These are phyloP conservation scores for Arxiozyma slooffiae DNA, from an alignment of 1,139 yeast species.

Conservation along the genomic window DNA sequence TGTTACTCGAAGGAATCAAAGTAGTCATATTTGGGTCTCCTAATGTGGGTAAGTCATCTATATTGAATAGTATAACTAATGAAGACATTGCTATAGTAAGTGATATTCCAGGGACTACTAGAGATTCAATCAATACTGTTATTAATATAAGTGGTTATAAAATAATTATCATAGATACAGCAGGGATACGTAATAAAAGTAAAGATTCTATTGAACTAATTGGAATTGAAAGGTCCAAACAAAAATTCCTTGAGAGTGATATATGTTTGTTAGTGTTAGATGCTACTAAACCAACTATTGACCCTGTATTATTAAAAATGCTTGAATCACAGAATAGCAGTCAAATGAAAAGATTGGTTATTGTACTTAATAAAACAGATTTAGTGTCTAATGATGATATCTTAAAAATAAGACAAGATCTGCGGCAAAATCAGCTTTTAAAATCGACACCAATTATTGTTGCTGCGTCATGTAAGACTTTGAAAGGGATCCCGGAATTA, in stretches of 20 bases:
- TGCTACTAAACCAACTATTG: constrained; percentile 12
- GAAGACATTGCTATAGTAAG: constrained; percentile 89
- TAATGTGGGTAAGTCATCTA: constrained; percentile 90
- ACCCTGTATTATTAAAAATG: constrained; percentile 16
- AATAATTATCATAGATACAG: constrained; percentile 82
- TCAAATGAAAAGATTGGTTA: constrained; percentile 30
- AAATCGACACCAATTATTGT: constrained; percentile 22
- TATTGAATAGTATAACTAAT: constrained; percentile 61
- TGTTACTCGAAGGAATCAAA: constrained; percentile 64
- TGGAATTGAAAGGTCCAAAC: constrained; percentile 73
- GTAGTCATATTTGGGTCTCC: constrained; percentile 82
- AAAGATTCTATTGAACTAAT: constrained; percentile 62
- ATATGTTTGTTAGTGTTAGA: constrained; percentile 46
- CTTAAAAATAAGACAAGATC: constrained; percentile 19
- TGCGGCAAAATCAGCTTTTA: constrained; percentile 16
- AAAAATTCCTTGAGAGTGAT: constrained; percentile 48
- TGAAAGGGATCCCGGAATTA: constrained; percentile 47
- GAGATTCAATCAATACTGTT: constrained; percentile 79
- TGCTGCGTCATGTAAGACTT: constrained; percentile 54
- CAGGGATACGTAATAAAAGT: constrained; percentile 62
- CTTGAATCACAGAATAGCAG: constrained; percentile 30
- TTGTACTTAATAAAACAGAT: constrained; percentile 57
- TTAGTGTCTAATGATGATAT: constrained; percentile 30
- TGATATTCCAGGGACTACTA: constrained; percentile 85
- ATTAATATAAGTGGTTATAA: constrained; percentile 78